Base-by-base conservation (phyloP, 805 yeast genomes). In the Saccharomycopsis fodiens region DNA sequence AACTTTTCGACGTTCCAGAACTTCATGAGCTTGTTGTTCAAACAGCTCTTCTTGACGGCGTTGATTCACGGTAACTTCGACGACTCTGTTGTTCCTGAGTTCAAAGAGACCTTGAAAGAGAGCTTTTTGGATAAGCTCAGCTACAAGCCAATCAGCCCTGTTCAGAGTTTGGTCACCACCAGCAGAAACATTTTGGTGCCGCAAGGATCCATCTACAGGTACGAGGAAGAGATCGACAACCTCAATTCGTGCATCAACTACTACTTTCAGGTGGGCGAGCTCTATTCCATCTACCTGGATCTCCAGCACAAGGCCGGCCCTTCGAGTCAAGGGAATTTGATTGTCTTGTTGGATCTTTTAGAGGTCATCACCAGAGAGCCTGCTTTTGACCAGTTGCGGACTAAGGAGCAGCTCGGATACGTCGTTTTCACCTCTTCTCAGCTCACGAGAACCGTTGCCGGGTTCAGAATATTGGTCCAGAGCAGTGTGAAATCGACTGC, bases 391-490 rank as follows among this genome's bases (percentile, higher is more conserved):
- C 84, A 84, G 52, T 71, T 91, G 47, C 76, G 98, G 63, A 91
- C 98, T 4, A 82, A 86, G 56, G 97, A 91, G 65, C 97, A 93
- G 62, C 71, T 91, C 27, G 98, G 98, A 2, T 91, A 91, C 57
- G 88, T 91, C 52, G 98, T 91, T 0, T 87, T 86, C 59, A 79
- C 93, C 37, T 85, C 94, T 0, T 66, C 74, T 21, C 68, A 82
- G 50, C 22, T 20, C 15, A 37, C 45, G 3, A 36, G 41, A 16
- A 27, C 44, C 12, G 25, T 40, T 2, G 21, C 23, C 13, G 89
- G 91, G 12, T 73, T 79, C 54, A 72, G 93, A 56, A 63, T 93
- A 12, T 66, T 89, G 53, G 73, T 89, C 42, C 98, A 91, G 65
- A 81, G 93, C 49, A 97, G 87, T 60, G 48, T 44, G 15, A 77